These are phyloP conservation scores for Stephanodiscus minutulus DNA, from an alignment of 108 stramenopile genomes.

Conservation along the genomic window DNA sequence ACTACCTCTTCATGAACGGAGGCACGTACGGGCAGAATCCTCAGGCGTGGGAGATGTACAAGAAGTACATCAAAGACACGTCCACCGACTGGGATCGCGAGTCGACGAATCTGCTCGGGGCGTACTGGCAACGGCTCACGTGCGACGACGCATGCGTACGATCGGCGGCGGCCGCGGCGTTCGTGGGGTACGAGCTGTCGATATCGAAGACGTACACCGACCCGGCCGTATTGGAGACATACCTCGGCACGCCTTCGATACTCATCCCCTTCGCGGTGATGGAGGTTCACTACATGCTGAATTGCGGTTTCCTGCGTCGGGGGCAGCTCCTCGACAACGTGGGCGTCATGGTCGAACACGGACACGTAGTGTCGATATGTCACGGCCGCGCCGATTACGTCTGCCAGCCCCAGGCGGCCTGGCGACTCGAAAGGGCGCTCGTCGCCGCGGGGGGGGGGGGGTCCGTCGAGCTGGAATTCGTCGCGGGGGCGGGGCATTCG, in stretches of 20 bases:
- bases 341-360: constrained; percentile 16
- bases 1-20: constrained; percentile 52
- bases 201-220: constrained; percentile 14
- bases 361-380: constrained; percentile 4
- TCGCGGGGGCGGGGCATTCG: no score
- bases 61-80: constrained; percentile 23
- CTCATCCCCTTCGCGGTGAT: constrained; percentile 50
- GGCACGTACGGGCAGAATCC: constrained; percentile 33
- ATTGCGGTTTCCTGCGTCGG: constrained; percentile 47
- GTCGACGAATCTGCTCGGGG: constrained; percentile 6
- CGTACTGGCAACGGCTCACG: background rate
- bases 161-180: constrained; percentile 22
- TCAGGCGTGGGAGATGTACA: constrained; percentile 46
- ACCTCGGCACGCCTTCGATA: constrained; percentile 3
- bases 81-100: constrained; percentile 25
- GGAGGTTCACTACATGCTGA: constrained; percentile 47
- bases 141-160: constrained; percentile 18
- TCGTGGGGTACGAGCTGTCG: constrained; percentile 37
- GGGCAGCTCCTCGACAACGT: constrained; percentile 45
- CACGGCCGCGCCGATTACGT: constrained; percentile 34
- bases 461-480: no score
- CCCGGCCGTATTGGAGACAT: no score
- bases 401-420: constrained; percentile 24
- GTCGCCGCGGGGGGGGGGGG: background rate
- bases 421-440: constrained; percentile 11